Evolutionary conservation across 2,329 filamentous ascomycete species (phyloP).

Genomic region (Diaporthe eres): DNA sequence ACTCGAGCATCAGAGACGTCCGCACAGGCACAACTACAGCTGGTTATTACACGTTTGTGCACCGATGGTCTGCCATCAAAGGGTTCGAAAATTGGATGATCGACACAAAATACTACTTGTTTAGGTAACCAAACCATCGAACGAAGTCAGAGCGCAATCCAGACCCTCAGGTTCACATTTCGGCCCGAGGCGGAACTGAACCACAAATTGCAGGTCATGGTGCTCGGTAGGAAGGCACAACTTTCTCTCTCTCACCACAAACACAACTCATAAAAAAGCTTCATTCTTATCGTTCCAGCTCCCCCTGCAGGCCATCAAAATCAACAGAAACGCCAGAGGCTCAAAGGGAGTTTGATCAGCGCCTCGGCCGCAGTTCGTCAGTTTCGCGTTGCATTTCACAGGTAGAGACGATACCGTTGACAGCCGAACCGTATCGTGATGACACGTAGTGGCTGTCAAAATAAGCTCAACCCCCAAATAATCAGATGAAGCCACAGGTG

Average conservation of each 20-base stretch:
- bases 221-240: not conserved
- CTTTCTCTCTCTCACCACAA: too few species aligned
- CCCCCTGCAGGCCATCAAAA: not conserved
- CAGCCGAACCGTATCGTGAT: conserved; percentile 20
- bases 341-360: conserved; percentile 12
- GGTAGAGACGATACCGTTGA: conserved; percentile 4
- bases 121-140: not conserved
- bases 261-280: not conserved
- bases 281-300: not conserved
- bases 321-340: not conserved
- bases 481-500: conserved; percentile 26
- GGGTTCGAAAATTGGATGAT: not conserved
- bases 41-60: not conserved
- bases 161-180: not conserved
- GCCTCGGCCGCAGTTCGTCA: conserved; percentile 16
- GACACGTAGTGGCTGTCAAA: conserved; percentile 23
- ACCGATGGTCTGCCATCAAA: not conserved
- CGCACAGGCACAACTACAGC: too few species aligned
- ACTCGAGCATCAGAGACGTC: not conserved
- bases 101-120: not conserved
- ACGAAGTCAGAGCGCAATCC: not conserved
- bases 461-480: not conserved
- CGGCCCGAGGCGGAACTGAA: not conserved
- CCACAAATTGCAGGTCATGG: not conserved
- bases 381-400: conserved; percentile 29